Evolutionary conservation across 1,139 yeast species (phyloP).

Genomic region (Taphrina confusa): DNA sequence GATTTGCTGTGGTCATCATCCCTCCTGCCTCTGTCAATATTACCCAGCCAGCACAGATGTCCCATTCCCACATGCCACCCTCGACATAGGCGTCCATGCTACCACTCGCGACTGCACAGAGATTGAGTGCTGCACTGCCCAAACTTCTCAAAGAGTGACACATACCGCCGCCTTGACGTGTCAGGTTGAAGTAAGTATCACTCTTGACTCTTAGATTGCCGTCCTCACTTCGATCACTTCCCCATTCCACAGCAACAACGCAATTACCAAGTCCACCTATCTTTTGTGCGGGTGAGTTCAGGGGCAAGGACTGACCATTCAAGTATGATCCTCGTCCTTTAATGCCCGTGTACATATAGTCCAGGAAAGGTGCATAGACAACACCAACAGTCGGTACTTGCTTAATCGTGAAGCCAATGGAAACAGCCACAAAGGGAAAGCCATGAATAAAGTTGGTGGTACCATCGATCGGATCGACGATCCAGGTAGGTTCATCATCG

Average conservation of each 20-base stretch:
- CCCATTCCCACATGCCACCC: slow-evolving; percentile 67
- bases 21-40: slow-evolving; percentile 63
- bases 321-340: slow-evolving; percentile 57
- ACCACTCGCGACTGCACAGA: slow-evolving; percentile 60
- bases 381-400: slow-evolving; percentile 60
- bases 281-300: slow-evolving; percentile 46
- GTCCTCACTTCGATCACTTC: slow-evolving; percentile 57
- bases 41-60: slow-evolving; percentile 67
- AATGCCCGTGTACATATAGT: slow-evolving; percentile 55
- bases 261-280: slow-evolving; percentile 47
- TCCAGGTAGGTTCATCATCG: slow-evolving; percentile 58
- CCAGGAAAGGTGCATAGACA: slow-evolving; percentile 58
- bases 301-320: slow-evolving; percentile 50
- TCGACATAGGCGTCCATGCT: slow-evolving; percentile 62
- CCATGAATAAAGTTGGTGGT: slow-evolving; percentile 63
- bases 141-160: slow-evolving; percentile 61
- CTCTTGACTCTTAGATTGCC: slow-evolving; percentile 53
- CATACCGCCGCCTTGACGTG: slow-evolving; percentile 53
- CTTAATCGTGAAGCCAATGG: slow-evolving; percentile 57
- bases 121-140: slow-evolving; percentile 64
- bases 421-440: slow-evolving; percentile 62
- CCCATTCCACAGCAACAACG: slow-evolving; percentile 61
- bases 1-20: slow-evolving; percentile 55
- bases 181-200: slow-evolving; percentile 52
- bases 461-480: slow-evolving; percentile 65